A percentile compares a stretch with the other conserved stretches of the same genome.
phyloP scores from a whole-genome alignment of 345 rosid genomes.

The Citrus unshiu region DNA sequence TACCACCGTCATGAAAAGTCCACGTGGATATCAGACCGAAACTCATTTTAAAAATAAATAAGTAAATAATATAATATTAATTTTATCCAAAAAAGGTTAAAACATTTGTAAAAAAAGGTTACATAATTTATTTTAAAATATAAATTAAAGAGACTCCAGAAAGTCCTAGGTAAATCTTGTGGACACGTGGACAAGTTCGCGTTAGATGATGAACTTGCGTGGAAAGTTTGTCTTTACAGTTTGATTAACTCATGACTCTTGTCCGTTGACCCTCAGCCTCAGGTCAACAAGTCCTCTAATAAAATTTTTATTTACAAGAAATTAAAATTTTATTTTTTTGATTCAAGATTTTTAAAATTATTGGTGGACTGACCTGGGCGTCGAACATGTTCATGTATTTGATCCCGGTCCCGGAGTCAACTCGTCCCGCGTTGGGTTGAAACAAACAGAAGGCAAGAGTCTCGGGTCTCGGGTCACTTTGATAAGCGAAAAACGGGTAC shows the following conservation, averaged over 20 bases:
- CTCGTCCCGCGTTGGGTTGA: slow-evolving; percentile 86
- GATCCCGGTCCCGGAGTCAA: slow-evolving; percentile 71
- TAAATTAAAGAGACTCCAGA: not conserved
- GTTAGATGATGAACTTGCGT: not conserved
- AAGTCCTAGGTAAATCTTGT: not conserved
- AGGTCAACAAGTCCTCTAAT: not conserved
- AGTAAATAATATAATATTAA: no score
- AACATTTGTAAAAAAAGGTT: not conserved
- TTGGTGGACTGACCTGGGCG: slow-evolving; percentile 62
- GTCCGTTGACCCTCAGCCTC: not conserved
- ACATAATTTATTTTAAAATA: not conserved
- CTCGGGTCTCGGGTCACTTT: slow-evolving; percentile 82
- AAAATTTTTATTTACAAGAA: no score
- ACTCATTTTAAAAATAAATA: not conserved
- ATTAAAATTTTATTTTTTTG: no score
- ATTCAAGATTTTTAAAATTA: not conserved
- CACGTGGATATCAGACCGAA: not conserved
- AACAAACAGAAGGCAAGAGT: slow-evolving; percentile 82
- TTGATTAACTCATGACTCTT: not conserved
- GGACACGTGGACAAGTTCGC: not conserved
- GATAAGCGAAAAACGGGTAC: slow-evolving; percentile 93
- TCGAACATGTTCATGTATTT: slow-evolving; percentile 96
- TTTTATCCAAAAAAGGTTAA: not conserved
- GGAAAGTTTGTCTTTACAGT: not conserved
- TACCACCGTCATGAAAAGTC: not conserved